Evolutionary conservation across 2,329 filamentous ascomycete genomes (phyloP).

Genomic region (Atkinsonella texensis): DNA sequence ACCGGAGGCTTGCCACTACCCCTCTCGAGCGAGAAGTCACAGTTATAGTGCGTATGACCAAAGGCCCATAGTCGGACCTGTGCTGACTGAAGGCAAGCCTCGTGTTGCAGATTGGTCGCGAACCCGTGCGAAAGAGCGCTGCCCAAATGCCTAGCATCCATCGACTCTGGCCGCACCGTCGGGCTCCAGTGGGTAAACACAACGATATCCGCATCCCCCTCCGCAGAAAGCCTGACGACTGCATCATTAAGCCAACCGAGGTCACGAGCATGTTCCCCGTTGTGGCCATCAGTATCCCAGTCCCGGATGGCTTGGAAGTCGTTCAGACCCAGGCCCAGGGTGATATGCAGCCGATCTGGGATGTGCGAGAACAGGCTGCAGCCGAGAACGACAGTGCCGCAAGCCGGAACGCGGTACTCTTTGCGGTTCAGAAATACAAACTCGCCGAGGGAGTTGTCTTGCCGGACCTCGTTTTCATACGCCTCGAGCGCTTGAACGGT

Average conservation of each 20-base stretch:
- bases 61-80: slow-evolving; percentile 34
- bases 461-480: slow-evolving; percentile 17
- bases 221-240: slow-evolving; percentile 17
- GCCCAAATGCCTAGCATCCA: slow-evolving; percentile 21
- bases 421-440: slow-evolving; percentile 27
- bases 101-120: slow-evolving; percentile 23
- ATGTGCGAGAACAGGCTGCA: slow-evolving; percentile 37
- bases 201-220: slow-evolving; percentile 17
- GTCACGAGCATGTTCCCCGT: slow-evolving; percentile 23
- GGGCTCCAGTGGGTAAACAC: slow-evolving; percentile 33
- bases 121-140: slow-evolving; percentile 22
- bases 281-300: slow-evolving; percentile 27
- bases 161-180: slow-evolving; percentile 19
- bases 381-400: slow-evolving; percentile 18
- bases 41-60: slow-evolving; percentile 37
- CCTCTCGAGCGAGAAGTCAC: slow-evolving; percentile 22
- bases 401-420: slow-evolving; percentile 13
- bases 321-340: slow-evolving; percentile 31
- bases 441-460: slow-evolving; percentile 19
- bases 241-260: slow-evolving; percentile 30
- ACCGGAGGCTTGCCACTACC: slow-evolving; percentile 11
- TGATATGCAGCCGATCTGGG: slow-evolving; percentile 19
- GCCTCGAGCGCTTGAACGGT: slow-evolving; percentile 16
- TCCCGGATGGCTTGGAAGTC: slow-evolving; percentile 37
- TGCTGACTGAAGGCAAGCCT: slow-evolving; percentile 22